phyloP scores from a whole-genome alignment of 495 filamentous ascomycete genomes.

The Bathelium albidoporum region DNA sequence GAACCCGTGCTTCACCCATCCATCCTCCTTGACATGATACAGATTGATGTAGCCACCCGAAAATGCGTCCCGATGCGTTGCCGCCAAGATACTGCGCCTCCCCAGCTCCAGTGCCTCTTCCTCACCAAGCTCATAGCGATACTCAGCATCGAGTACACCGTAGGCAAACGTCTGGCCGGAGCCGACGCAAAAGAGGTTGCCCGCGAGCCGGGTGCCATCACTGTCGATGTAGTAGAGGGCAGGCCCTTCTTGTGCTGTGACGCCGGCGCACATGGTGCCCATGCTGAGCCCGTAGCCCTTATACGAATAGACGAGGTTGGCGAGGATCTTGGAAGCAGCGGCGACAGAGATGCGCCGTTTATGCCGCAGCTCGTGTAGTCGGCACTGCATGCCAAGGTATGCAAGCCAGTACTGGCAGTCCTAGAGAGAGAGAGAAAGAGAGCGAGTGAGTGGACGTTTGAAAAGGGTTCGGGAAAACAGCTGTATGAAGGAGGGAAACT shows the following conservation, averaged over 20 bases:
- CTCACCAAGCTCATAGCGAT: slow-evolving; percentile 72
- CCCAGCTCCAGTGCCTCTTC: slow-evolving; percentile 87
- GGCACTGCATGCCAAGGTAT: slow-evolving; percentile 97
- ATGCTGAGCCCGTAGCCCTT: slow-evolving; percentile 96
- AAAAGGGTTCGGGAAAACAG: background rate
- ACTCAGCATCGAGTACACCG: slow-evolving; percentile 92
- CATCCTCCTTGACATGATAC: slow-evolving; percentile 96
- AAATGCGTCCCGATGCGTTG: slow-evolving; percentile 93
- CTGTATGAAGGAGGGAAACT: slow-evolving; percentile 25
- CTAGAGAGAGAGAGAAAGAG: slow-evolving; percentile 30
- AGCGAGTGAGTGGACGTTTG: background rate
- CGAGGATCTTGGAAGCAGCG: slow-evolving; percentile 94
- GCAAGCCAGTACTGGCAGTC: slow-evolving; percentile 99
- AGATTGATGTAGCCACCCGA: slow-evolving; percentile 97
- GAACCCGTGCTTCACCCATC: slow-evolving; percentile 98
- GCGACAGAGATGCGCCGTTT: slow-evolving; percentile 97
- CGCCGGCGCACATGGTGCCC: slow-evolving; percentile 98
- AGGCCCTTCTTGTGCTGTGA: slow-evolving; percentile 90
- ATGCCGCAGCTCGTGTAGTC: slow-evolving; percentile 96
- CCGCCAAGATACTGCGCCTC: slow-evolving; percentile 84
- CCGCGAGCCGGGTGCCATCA: slow-evolving; percentile 84
- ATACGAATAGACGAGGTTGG: slow-evolving; percentile 95
- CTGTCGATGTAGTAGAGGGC: slow-evolving; percentile 99
- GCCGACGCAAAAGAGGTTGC: slow-evolving; percentile 96
- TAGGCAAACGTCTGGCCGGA: slow-evolving; percentile 98